A percentile compares a stretch with the other conserved stretches of the same genome.
These are phyloP conservation scores for Diplocarpon mali DNA, from an alignment of 2,329 filamentous ascomycete genomes.

Conservation along the genomic window DNA sequence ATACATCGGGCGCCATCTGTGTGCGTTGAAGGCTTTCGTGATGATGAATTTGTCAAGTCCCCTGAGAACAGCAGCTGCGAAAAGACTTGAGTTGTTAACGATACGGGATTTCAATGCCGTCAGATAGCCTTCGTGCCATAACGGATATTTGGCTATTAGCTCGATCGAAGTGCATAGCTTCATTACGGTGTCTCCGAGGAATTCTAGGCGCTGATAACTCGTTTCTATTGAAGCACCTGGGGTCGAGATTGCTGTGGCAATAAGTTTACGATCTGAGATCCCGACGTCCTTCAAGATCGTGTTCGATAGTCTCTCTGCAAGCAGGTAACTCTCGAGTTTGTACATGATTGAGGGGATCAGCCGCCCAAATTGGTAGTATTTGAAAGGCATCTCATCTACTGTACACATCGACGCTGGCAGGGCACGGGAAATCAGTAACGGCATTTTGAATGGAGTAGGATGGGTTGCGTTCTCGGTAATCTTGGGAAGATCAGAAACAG, in stretches of 20 bases:
- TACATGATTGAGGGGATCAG: conserved; percentile 65
- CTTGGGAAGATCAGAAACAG: too few relatives aligned
- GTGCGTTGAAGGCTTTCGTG: conserved; percentile 51
- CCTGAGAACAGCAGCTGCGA: conserved; percentile 46
- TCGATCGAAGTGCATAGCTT: conserved; percentile 64
- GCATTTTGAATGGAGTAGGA: too few relatives aligned
- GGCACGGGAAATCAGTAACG: too few relatives aligned
- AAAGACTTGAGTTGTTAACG: conserved; percentile 67
- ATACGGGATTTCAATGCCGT: conserved; percentile 55
- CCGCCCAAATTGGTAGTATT: conserved; percentile 36
- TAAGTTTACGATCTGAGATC: conserved; percentile 41
- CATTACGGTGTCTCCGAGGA: conserved; percentile 73
- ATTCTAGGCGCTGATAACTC: conserved; percentile 79
- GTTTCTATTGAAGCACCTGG: conserved; percentile 45
- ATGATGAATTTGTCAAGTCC: conserved; percentile 67
- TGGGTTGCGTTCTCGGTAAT: too few relatives aligned
- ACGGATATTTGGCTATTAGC: conserved; percentile 44
- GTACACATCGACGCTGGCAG: conserved; percentile 32
- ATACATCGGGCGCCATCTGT: conserved; percentile 62
- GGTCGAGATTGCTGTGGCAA: conserved; percentile 61
- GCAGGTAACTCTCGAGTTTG: conserved; percentile 52
- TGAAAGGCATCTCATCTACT: conserved; percentile 36
- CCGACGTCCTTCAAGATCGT: conserved; percentile 41
- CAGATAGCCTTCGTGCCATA: conserved; percentile 69
- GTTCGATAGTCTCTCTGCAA: conserved; percentile 48